phyloP scores from a whole-genome alignment of 768 basidiomycete genomes.

The Tulasnella sp. region DNA sequence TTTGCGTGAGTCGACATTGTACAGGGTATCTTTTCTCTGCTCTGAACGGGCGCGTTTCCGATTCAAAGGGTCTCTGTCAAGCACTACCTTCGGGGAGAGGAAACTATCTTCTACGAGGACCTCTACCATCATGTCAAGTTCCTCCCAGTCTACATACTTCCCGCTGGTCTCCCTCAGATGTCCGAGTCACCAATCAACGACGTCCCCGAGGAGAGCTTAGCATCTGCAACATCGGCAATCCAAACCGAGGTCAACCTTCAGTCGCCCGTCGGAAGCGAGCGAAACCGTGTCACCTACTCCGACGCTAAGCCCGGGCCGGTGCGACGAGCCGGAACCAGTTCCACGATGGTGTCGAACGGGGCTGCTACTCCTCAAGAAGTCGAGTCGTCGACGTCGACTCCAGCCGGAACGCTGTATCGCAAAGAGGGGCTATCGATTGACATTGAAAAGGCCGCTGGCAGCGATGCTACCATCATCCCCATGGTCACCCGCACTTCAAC shows the following conservation, averaged over 20 bases:
- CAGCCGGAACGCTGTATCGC: not conserved
- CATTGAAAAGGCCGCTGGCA: not conserved
- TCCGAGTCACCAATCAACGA: not conserved
- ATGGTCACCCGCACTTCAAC: not conserved
- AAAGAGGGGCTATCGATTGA: not conserved
- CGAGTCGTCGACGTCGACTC: not conserved
- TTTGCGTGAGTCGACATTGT: constrained; percentile 46
- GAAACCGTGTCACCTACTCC: not conserved
- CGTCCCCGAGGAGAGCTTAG: not conserved
- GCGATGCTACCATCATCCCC: not conserved
- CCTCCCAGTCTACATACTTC: constrained; percentile 53
- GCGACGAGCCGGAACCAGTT: not conserved
- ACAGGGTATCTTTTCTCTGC: not conserved
- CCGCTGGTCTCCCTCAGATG: constrained; percentile 29
- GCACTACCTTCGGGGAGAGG: constrained; percentile 67
- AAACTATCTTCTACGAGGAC: constrained; percentile 43
- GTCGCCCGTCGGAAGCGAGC: not conserved
- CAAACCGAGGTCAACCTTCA: constrained; percentile 4
- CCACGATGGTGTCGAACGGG: not conserved
- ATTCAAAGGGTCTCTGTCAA: constrained; percentile 57
- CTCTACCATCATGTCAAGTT: constrained; percentile 46
- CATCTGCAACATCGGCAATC: not conserved
- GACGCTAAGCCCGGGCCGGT: not conserved
- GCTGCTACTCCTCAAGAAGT: not conserved
- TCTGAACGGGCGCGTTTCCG: not conserved